Evolutionary conservation across 257 asterid species (phyloP).

Genomic region (Fraxinus pennsylvanica): DNA sequence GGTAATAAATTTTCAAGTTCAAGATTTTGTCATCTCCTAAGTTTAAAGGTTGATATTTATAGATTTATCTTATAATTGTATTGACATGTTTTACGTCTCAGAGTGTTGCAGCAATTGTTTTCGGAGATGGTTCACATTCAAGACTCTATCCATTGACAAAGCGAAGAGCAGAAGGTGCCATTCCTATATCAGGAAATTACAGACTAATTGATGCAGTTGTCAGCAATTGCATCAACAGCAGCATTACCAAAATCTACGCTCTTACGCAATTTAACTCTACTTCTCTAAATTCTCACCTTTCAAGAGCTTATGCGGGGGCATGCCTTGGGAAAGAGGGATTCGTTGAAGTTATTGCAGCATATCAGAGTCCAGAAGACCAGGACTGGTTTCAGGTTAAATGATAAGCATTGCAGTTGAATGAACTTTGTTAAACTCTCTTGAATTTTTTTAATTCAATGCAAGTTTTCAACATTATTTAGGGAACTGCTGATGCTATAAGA

Average conservation of each 20-base stretch:
- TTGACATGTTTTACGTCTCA: slow-evolving; percentile 44
- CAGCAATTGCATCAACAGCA: slow-evolving; percentile 93
- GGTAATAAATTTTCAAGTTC: slow-evolving; percentile 33
- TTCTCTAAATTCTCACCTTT: slow-evolving; percentile 83
- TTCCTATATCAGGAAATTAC: slow-evolving; percentile 87
- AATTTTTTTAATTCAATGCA: background rate
- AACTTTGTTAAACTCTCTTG: background rate
- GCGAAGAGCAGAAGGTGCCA: slow-evolving; percentile 75
- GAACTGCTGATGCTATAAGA: slow-evolving; percentile 88
- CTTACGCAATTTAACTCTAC: slow-evolving; percentile 88
- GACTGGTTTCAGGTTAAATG: slow-evolving; percentile 75
- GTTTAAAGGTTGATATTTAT: background rate
- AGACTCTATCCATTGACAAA: slow-evolving; percentile 77
- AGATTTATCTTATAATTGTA: background rate
- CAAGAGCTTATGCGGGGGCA: slow-evolving; percentile 70
- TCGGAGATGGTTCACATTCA: slow-evolving; percentile 74
- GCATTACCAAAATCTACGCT: slow-evolving; percentile 73
- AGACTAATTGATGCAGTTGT: slow-evolving; percentile 77
- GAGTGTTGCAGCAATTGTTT: slow-evolving; percentile 94
- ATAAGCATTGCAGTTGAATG: background rate
- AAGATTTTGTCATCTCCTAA: background rate
- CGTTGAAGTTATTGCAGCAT: slow-evolving; percentile 83
- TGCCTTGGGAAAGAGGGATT: slow-evolving; percentile 59
- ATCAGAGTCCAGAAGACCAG: slow-evolving; percentile 72
- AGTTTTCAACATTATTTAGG: slow-evolving; percentile 39